Base-by-base conservation (phyloP, 2,329 filamentous ascomycete genomes). In the Cladophialophora carrionii region DNA sequence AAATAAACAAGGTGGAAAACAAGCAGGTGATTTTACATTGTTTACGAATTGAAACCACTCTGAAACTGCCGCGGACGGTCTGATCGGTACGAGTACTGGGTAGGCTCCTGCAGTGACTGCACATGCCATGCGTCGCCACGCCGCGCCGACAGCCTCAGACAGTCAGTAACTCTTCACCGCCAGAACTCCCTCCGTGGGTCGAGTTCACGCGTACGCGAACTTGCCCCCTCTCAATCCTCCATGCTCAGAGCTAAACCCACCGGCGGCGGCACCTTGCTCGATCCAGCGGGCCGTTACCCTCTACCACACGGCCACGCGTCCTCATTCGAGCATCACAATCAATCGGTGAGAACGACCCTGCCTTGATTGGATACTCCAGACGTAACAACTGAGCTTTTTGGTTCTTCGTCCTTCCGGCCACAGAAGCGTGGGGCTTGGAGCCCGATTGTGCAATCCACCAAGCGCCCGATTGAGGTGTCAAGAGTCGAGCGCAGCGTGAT, bases 211-310 rank as follows among this genome's bases (percentile, higher is more conserved):
- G 22, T 54, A 52, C 54, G 55, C 64, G 61, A 61, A 64, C 56
- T 54, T 41, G 53, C 58, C 54, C 59, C 63, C 56, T 61, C 59
- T 22, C 43, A 57, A 37, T 53, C 52, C 58, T 66, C 64, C 57
- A 61, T 59, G 34, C 29, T 51, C 31, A 31, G 56, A 43, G 55
- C 64, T 60, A 66, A 59, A 20, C n/a, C 53, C 37, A 37, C 32
- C 64, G 49, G 31, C 26, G 20, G 53, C 64, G 67, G 64, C 67
- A 51, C 67, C 64, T 57, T 67, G 62, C 67, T 69, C 32, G 43
- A 61, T 67, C 61, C 56, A 67, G 61, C 64, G 64, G 64, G 46
- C 64, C 62, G 67, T 66, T 61, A 69, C 62, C 62, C 52, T 57
- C 64, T 53, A 59, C 65, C 64, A 63, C 54, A 58, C 41, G 26